A percentile compares a stretch with the other conserved stretches of the same genome.
phyloP scores from a whole-genome alignment of 306 rosid genomes.

The Ormosia emarginata region DNA sequence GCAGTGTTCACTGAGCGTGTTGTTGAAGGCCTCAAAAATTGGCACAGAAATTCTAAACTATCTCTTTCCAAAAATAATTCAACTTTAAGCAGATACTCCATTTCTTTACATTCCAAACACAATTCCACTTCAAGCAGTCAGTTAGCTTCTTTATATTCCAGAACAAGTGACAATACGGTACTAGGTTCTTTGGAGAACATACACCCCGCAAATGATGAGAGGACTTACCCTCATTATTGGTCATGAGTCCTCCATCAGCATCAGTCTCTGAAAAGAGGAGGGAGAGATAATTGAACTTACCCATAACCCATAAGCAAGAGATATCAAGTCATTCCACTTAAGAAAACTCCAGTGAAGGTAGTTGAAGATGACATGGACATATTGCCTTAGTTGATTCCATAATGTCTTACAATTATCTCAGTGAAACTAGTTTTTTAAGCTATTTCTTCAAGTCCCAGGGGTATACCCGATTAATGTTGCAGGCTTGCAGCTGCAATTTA shows the following conservation, averaged over 20 bases:
- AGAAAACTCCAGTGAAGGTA: constrained; percentile 16
- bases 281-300: not conserved
- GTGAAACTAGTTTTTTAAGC: not conserved
- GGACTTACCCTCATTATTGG: not conserved
- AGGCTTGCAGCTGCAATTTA: too few species aligned
- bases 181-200: not conserved
- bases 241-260: not conserved
- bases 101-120: too few species aligned
- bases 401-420: not conserved
- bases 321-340: not conserved
- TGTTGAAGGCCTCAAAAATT: constrained; percentile 45
- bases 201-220: not conserved
- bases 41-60: constrained; percentile 47
- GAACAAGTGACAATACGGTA: constrained; percentile 18
- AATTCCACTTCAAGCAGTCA: too few species aligned
- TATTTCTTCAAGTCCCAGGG: not conserved
- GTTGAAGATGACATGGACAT: constrained; percentile 29
- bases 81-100: not conserved
- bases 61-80: constrained; percentile 27
- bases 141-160: constrained; percentile 10
- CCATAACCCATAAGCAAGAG: not conserved
- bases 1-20: constrained; percentile 52
- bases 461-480: too few species aligned
- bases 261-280: constrained; percentile 9
- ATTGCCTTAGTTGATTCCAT: constrained; percentile 9